Base-by-base conservation (phyloP, 2,329 filamentous ascomycete genomes). In the Fusarium sp. region DNA sequence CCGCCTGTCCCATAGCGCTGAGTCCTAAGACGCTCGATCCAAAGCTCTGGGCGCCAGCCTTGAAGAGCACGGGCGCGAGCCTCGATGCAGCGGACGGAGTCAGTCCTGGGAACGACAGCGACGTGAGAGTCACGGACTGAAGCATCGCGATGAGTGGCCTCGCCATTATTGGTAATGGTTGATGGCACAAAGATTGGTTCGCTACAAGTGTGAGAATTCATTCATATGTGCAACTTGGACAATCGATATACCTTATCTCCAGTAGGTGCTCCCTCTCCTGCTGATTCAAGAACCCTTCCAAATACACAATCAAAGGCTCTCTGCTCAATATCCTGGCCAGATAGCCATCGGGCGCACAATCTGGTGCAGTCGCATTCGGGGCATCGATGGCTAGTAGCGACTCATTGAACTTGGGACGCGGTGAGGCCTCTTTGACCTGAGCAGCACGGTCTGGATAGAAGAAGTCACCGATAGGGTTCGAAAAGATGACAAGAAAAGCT, bases 1-100 rank as follows among this genome's bases (percentile, higher is more conserved):
- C 85, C 84, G 8, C 78, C 80, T 2, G 80, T 75, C 0, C 67
- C 66, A 69, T 87, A 87, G 29, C 83, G 80, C 77, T 87, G 86
- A 25, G 84, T 84, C 34, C 86, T 82, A 52, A 87, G 78, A 6
- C 84, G 80, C 75, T 88, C 86, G 67, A 87, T 72, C 83, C 83
- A 87, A 18, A 86, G 75, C 55, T 87, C 83, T 41, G 82, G 78
- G n/a, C 83, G 82, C 84, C 84, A 87, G 70, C 86, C 86, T 74
- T 87, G 86, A 45, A 87, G 74, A 5, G 81, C 79, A 38, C 79
- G 78, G 18, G 83, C 82, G 30, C 85, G 83, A 32, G 77, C 76
- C 77, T 87, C 85, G 65, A 87, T 77, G 76, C 84, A 85, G 47
- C 82, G 79, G 41, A 85, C 81, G 1, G 70, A 29, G 29, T 80